Conservation (phyloP, 1,284 basidiomycete genomes). For the Caloboletus firmus region DNA sequence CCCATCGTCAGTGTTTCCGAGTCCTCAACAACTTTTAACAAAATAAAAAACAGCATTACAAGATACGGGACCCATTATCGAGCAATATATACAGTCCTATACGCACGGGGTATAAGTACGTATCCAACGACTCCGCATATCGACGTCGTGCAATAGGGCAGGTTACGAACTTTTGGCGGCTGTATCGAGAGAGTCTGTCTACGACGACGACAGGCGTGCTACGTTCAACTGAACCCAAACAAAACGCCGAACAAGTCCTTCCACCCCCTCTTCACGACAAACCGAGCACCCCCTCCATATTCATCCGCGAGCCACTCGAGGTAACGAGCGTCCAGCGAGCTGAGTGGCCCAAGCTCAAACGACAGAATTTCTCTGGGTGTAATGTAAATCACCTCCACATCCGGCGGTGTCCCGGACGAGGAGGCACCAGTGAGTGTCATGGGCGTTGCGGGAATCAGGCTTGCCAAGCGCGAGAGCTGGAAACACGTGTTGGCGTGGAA, state of each 20-base stretch:
- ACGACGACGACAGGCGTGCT: background rate
- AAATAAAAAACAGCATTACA: no score
- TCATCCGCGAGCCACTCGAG: slow-evolving; percentile 72
- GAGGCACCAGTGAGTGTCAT: slow-evolving; percentile 4
- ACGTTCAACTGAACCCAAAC: slow-evolving; percentile 40
- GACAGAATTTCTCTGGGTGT: slow-evolving; percentile 62
- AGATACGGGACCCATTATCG: no score
- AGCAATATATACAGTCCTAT: no score
- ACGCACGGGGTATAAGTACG: no score
- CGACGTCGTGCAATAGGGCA: no score
- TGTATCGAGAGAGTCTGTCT: no score
- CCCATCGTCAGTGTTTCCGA: no score
- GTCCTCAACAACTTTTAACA: no score
- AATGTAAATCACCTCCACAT: slow-evolving; percentile 29
- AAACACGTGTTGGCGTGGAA: slow-evolving; percentile 71
- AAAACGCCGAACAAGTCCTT: slow-evolving; percentile 48
- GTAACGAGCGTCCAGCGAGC: slow-evolving; percentile 64
- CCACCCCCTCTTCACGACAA: slow-evolving; percentile 50
- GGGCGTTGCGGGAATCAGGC: slow-evolving; percentile 41
- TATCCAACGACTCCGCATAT: no score
- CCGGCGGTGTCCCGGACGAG: slow-evolving; percentile 2
- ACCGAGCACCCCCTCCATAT: slow-evolving; percentile 50
- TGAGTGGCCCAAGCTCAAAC: slow-evolving; percentile 72
- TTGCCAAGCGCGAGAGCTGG: slow-evolving; percentile 59
- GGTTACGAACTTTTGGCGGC: no score